Base-by-base conservation (phyloP, 2,329 filamentous ascomycete genomes). In the Curvularia sp. region DNA sequence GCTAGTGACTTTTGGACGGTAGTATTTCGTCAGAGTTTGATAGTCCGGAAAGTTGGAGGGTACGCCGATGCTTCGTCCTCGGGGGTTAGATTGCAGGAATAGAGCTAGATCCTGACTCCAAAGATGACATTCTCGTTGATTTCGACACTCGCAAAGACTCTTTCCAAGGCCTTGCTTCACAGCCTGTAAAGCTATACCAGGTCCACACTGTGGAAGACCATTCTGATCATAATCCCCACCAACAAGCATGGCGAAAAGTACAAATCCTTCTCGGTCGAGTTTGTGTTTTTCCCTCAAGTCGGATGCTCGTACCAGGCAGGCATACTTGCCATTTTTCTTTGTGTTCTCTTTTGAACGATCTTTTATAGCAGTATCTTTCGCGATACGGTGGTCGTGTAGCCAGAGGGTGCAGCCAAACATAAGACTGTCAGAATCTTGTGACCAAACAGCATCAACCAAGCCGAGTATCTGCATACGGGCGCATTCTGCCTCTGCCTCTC, bases 401-500 rank as follows among this genome's bases (percentile, higher is more conserved):
- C 83, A 67, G 1, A 77, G 72, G 1, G 67, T 74, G 57, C 77
- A 80, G 3, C 82, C 80, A 50, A 83, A 83, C 78, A 84, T 80
- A 13, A 84, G 71, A 0, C 71, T 68, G 43, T 84, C 81, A 1
- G 77, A 75, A 53, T 84, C 81, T 41, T 83, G 79, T 0, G 78
- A 79, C 78, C 78, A 83, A 1, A 83, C 80, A 6, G 80, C 81
- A 60, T 84, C 82, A 0, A 84, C 80, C 10, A 83, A 57, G 0
- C 78, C 79, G 1, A 77, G 58, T 20, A 69, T 59, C 53, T 83
- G 79, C 8, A 84, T 65, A n/a, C 69, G 68, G 0, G 78, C 80
- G 56, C 82, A 83, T 62, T 84, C 81, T 2, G 79, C 80, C 56
- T 82, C 81, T 0, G 80, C 80, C 62, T 84, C 81, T 2, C 77